Conservation (phyloP, 768 basidiomycete genomes). For the Porphyrellus cyaneotinctus region DNA sequence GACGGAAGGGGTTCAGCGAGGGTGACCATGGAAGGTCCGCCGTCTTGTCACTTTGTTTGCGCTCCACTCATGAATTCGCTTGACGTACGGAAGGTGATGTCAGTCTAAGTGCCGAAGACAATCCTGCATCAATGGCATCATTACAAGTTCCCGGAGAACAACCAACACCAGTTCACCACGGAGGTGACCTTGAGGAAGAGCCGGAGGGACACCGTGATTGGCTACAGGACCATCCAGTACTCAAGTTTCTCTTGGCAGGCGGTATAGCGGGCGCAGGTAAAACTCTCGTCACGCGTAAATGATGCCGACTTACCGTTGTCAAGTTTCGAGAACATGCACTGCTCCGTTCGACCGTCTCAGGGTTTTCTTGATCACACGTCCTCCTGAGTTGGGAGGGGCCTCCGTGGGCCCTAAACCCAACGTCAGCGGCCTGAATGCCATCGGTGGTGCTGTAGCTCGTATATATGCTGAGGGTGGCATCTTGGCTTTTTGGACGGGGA, state of each 20-base stretch:
- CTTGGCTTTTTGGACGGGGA: constrained; percentile 96
- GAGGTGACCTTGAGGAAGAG: constrained; percentile 49
- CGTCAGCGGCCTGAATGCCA: constrained; percentile 55
- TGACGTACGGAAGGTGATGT: constrained; percentile 59
- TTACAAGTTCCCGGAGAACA: constrained; percentile 12
- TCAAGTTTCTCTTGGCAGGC: constrained; percentile 90
- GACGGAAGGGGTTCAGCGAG: constrained; percentile 77
- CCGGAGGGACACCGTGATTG: constrained; percentile 58
- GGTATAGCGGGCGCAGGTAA: constrained; percentile 92
- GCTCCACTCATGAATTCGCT: constrained; percentile 20
- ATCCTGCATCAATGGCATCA: constrained; percentile 38
- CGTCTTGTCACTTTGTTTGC: constrained; percentile 12
- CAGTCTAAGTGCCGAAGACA: constrained; percentile 73
- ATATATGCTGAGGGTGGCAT: constrained; percentile 91
- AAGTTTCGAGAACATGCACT: constrained; percentile 95
- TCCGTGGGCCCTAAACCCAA: constrained; percentile 40
- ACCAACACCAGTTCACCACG: constrained; percentile 25
- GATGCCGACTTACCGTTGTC: constrained; percentile 3
- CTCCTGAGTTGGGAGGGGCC: constrained; percentile 65
- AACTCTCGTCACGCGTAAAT: constrained; percentile 18
- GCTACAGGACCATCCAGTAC: constrained; percentile 66
- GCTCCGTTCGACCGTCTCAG: constrained; percentile 97
- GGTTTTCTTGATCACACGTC: constrained; percentile 90
- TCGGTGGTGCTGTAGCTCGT: constrained; percentile 66
- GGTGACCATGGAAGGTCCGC: constrained; percentile 84